Base-by-base conservation (phyloP, 805 yeast genomes). In the Yarrowia sp. region DNA sequence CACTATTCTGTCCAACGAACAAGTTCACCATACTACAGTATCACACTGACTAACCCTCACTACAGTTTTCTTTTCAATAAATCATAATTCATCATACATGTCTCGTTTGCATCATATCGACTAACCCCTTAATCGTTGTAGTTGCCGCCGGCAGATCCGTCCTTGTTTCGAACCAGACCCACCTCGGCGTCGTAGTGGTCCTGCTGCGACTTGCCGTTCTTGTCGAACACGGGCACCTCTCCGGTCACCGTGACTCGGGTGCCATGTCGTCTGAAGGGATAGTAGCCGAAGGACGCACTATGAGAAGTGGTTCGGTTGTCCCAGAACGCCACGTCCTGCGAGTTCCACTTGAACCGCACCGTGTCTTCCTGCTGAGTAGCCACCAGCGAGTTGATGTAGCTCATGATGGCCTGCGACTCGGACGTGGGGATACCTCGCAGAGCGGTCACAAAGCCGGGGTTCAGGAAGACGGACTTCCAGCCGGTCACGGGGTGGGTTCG, bases 161-260 rank as follows among this genome's bases (percentile, higher is more conserved):
- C 78, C 70, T 72, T 71, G 64, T 69, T 50, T 4, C 72, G 68
- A 13, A 63, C 63, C 24, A 74, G 55, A 0, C 77, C 77, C 6
- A 72, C 66, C 39, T 70, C 72, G 46, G 67, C 60, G 46, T 76
- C 76, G n/a, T 72, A 69, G 36, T 58, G 65, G 7, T 61, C 71
- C 69, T 72, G 74, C 67, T 73, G 74, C n/a, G 72, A 69, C 40
- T 43, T 69, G n/a, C 77, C 77, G 10, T 68, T 55, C 34, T 61
- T 60, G 52, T 71, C 74, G 64, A 66, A 73, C 61, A 67, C 63
- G 0, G 95, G 94, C 74, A 88, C 82, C 76, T 90, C 94, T n/a
- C 87, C 93, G 71, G 87, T 93, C 3, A 90, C 87, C 17, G 92
- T 88, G 68, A 89, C 84, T 76, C 94, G 84, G 74, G 87, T 86